These are phyloP conservation scores for Nakazawaea laoshanensis DNA, from an alignment of 805 yeast species.

Conservation along the genomic window DNA sequence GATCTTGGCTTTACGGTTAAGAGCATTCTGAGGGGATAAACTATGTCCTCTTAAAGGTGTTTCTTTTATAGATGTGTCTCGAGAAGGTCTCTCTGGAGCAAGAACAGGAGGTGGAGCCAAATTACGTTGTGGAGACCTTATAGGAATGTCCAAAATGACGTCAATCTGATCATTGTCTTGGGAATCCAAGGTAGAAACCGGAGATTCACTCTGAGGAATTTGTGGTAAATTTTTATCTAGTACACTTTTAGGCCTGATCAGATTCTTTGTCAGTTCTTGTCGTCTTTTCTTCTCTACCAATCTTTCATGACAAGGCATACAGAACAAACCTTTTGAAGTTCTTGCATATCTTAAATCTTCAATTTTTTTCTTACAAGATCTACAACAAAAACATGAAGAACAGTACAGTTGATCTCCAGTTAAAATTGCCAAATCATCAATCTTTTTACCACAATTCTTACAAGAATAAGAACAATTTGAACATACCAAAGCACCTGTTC, in stretches of 20 bases:
- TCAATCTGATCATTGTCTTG: conserved; percentile 12
- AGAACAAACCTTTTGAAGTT: conserved; percentile 86
- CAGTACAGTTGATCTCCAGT: conserved; percentile 96
- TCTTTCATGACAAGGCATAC: conserved; percentile 87
- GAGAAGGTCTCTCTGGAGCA: too few relatives aligned
- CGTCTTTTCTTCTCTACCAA: conserved; percentile 67
- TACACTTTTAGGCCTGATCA: conserved; percentile 11
- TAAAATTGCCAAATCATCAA: conserved; percentile 86
- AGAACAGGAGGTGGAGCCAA: conserved; percentile 3
- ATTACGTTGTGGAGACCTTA: conserved; percentile 20
- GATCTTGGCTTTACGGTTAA: conserved; percentile 15
- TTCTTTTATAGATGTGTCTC: too few relatives aligned
- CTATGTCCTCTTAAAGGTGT: too few relatives aligned
- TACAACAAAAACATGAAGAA: conserved; percentile 80
- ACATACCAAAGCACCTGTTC: conserved; percentile 88
- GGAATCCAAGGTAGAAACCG: conserved; percentile 2
- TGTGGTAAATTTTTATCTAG: conserved; percentile 10
- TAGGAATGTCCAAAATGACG: conserved; percentile 19
- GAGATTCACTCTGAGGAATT: conserved; percentile 2
- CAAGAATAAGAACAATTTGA: conserved; percentile 90
- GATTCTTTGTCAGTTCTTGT: conserved; percentile 38
- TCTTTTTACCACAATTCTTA: conserved; percentile 74
- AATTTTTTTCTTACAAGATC: conserved; percentile 77
- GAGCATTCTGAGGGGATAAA: conserved; percentile 5
- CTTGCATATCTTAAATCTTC: conserved; percentile 88